Conservation (phyloP, 108 stramenopile species). For the Craspedostauros australis region DNA sequence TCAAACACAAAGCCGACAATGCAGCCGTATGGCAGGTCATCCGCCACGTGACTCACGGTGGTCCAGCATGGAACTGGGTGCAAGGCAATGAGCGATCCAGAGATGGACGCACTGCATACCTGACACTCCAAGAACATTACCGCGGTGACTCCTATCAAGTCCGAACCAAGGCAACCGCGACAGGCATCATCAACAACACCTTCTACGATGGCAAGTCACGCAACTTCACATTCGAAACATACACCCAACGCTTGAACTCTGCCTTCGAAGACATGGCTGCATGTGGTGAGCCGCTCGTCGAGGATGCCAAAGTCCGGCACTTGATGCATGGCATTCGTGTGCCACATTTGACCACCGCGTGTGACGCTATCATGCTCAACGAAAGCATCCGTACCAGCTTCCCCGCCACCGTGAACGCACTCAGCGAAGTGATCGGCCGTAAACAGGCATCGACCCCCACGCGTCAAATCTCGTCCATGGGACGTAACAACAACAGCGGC, state of each 20-base stretch:
- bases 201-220: slow-evolving; percentile 9
- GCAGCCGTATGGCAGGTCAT: slow-evolving; percentile 6
- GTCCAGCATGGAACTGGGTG: slow-evolving; percentile 16
- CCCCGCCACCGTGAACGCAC: no score
- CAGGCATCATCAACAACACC: not conserved
- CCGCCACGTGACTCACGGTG: slow-evolving; percentile 15
- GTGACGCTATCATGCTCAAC: no score
- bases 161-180: not conserved
- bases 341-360: not conserved
- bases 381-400: no score
- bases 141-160: slow-evolving; percentile 1
- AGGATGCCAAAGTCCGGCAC: slow-evolving; percentile 9
- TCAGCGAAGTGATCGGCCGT: no score
- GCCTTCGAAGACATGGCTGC: slow-evolving; percentile 18
- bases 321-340: slow-evolving; percentile 6
- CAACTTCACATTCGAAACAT: slow-evolving; percentile 20
- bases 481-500: no score
- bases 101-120: slow-evolving; percentile 25
- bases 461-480: no score
- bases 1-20: slow-evolving; percentile 12
- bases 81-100: not conserved
- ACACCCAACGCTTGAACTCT: not conserved
- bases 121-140: slow-evolving; percentile 15
- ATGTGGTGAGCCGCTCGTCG: slow-evolving; percentile 6
- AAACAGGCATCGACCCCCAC: no score